These are phyloP conservation scores for Asterella californica DNA, from an alignment of 225 moss, liverwort and hornwort species.

Conservation along the genomic window DNA sequence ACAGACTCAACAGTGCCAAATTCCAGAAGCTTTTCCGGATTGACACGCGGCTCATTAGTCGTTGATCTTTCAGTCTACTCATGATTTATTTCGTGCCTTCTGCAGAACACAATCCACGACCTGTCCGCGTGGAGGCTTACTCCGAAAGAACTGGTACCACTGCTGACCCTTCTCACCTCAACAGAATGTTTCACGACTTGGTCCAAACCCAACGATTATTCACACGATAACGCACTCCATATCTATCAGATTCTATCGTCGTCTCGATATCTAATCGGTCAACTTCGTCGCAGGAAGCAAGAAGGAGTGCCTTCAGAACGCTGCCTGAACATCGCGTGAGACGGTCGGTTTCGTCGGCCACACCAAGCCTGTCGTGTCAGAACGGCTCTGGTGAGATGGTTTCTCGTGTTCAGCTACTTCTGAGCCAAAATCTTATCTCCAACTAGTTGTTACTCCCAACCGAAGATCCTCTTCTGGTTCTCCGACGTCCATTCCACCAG, in stretches of 20 bases:
- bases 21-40: not conserved
- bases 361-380: not conserved
- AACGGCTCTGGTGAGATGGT: conserved; percentile 21
- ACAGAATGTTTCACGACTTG: not conserved
- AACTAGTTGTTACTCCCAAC: too few species aligned
- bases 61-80: not conserved
- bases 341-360: conserved; percentile 11
- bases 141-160: conserved; percentile 28
- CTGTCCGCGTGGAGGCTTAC: conserved; percentile 41
- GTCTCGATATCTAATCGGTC: not conserved
- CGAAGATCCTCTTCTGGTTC: too few species aligned
- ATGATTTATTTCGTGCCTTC: not conserved
- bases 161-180: conserved; percentile 5
- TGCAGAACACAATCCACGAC: conserved; percentile 43
- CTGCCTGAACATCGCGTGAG: conserved; percentile 17
- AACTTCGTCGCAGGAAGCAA: conserved; percentile 33
- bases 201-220: too few species aligned
- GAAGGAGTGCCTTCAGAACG: conserved; percentile 27
- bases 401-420: not conserved
- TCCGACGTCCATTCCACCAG: too few species aligned
- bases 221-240: not conserved
- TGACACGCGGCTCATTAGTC: not conserved
- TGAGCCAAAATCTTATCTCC: too few species aligned
- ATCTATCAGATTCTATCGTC: not conserved
- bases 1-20: not conserved